Conservation (phyloP, 2,329 filamentous ascomycete species). For the Microsporum canis region DNA sequence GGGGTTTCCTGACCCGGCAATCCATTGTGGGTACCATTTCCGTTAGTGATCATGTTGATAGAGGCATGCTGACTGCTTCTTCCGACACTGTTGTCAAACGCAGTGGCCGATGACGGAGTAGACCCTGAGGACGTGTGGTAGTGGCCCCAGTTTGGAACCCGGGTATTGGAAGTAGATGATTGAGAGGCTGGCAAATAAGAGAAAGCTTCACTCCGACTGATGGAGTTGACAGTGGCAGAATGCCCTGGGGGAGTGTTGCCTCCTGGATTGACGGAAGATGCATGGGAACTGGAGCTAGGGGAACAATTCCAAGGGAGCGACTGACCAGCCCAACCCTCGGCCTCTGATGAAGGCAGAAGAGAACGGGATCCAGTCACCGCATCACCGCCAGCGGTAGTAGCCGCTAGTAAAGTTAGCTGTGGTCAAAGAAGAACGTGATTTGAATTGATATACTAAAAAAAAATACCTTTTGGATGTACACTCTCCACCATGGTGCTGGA, state of each 20-base stretch:
- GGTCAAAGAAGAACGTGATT: background rate
- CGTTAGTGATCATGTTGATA: background rate
- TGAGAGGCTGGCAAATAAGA: background rate
- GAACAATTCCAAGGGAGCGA: slow-evolving; percentile 41
- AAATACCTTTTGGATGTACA: background rate
- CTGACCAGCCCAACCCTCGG: slow-evolving; percentile 49
- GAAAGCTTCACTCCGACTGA: background rate
- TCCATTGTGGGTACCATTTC: background rate
- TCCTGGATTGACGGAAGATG: background rate
- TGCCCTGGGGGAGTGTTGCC: background rate
- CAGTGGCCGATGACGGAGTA: background rate
- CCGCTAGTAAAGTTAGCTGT: background rate
- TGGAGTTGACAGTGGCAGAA: background rate
- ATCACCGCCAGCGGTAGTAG: background rate
- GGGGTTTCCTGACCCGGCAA: background rate
- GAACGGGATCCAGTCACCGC: slow-evolving; percentile 50
- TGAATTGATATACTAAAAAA: background rate
- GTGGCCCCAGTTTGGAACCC: background rate
- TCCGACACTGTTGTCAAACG: background rate
- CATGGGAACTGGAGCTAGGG: background rate
- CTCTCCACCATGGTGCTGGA: background rate
- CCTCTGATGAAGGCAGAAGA: slow-evolving; percentile 56
- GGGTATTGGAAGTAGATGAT: background rate
- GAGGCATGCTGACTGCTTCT: background rate
- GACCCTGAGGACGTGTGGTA: background rate